Evolutionary conservation across 805 yeast species (phyloP).

Genomic region (Tetrapisispora iriomotensis): DNA sequence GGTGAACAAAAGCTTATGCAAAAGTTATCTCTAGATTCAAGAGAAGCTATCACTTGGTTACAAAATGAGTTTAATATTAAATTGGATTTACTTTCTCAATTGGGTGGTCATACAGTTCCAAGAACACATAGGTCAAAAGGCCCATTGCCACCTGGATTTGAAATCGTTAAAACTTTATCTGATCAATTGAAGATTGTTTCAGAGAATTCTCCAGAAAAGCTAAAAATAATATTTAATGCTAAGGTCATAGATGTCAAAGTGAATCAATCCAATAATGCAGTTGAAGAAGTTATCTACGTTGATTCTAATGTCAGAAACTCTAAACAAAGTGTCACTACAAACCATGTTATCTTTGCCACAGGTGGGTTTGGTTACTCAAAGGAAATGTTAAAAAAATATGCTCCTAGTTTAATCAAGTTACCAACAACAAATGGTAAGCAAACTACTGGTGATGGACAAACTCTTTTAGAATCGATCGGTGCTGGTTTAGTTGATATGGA

Average conservation of each 20-base stretch:
- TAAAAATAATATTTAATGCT: conserved; percentile 32
- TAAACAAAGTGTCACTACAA: conserved; percentile 20
- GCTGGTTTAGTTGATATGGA: conserved; percentile 49
- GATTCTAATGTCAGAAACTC: conserved; percentile 16
- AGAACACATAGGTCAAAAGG: conserved; percentile 72
- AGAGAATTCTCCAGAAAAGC: conserved; percentile 19
- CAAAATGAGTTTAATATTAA: conserved; percentile 53
- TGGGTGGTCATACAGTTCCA: conserved; percentile 76
- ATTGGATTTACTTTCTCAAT: conserved; percentile 56
- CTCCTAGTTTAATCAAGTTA: conserved; percentile 37
- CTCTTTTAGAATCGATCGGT: conserved; percentile 36
- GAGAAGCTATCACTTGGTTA: conserved; percentile 64
- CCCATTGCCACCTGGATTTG: conserved; percentile 50
- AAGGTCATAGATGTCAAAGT: conserved; percentile 31
- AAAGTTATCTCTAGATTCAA: conserved; percentile 52
- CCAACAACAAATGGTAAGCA: conserved; percentile 51
- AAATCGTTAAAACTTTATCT: conserved; percentile 40
- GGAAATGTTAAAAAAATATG: conserved; percentile 32
- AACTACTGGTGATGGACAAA: conserved; percentile 52
- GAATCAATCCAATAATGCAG: conserved; percentile 17
- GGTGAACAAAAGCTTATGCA: conserved; percentile 51
- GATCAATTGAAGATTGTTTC: conserved; percentile 30
- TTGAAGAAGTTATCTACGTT: conserved; percentile 36
- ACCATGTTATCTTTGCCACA: conserved; percentile 41
- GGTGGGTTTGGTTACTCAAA: conserved; percentile 45